phyloP scores from a whole-genome alignment of 2,329 filamentous ascomycete species.

The Septoria petroselini region DNA sequence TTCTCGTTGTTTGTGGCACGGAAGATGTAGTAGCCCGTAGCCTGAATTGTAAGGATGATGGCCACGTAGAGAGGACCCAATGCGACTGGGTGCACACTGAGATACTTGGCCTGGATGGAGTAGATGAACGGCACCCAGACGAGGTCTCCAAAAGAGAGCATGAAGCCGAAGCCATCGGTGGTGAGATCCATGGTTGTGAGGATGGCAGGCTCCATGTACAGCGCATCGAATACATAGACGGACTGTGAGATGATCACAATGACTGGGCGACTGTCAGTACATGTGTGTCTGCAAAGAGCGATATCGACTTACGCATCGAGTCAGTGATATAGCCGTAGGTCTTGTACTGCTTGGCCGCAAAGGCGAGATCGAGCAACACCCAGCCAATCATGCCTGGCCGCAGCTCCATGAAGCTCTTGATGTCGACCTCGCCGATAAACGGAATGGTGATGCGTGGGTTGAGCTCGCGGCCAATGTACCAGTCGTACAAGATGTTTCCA shows the following conservation, averaged over 20 bases:
- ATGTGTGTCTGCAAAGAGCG: neutral
- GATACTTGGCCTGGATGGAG: constrained; percentile 77
- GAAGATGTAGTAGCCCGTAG: constrained; percentile 83
- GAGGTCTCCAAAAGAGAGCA: constrained; percentile 89
- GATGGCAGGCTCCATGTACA: constrained; percentile 84
- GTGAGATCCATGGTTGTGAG: constrained; percentile 94
- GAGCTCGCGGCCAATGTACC: constrained; percentile 92
- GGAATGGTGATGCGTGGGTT: constrained; percentile 82
- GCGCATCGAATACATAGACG: constrained; percentile 78
- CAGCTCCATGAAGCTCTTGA: constrained; percentile 86
- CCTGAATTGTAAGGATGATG: constrained; percentile 64
- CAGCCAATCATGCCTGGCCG: constrained; percentile 89
- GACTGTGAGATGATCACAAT: constrained; percentile 74
- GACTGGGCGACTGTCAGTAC: constrained; percentile 39
- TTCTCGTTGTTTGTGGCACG: constrained; percentile 92
- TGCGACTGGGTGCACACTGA: constrained; percentile 75
- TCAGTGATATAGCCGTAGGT: constrained; percentile 80
- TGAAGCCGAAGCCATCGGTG: constrained; percentile 89
- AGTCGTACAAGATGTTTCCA: constrained; percentile 88
- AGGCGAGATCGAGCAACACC: constrained; percentile 80
- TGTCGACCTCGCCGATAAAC: constrained; percentile 78
- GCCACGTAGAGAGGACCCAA: constrained; percentile 67
- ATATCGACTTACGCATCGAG: constrained; percentile 56
- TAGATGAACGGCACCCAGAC: constrained; percentile 93
- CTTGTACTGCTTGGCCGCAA: constrained; percentile 83